These are phyloP conservation scores for Fraxinus americana DNA, from an alignment of 257 asterid species.

Conservation along the genomic window DNA sequence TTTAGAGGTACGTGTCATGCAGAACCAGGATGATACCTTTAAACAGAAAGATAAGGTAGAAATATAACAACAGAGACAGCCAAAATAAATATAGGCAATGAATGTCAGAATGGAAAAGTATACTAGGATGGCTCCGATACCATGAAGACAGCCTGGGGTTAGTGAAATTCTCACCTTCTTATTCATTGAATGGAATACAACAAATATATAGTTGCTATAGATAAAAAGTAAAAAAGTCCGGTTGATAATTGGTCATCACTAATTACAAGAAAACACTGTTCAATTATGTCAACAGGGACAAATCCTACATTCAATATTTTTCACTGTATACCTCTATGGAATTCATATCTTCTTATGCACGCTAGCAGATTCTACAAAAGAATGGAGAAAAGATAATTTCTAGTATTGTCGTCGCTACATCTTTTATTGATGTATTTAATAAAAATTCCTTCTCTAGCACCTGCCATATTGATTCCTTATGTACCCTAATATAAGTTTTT, in stretches of 20 bases:
- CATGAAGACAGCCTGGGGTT: background rate
- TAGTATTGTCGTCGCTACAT: background rate
- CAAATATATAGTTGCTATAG: background rate
- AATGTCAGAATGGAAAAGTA: background rate
- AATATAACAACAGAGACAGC: background rate
- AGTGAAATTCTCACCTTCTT: background rate
- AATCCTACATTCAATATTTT: background rate
- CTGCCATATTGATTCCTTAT: background rate
- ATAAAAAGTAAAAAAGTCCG: background rate
- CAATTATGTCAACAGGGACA: too few species aligned
- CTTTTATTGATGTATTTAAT: background rate
- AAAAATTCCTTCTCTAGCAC: background rate
- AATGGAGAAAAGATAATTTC: background rate
- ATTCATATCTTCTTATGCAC: background rate
- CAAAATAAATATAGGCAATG: background rate
- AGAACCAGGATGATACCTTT: background rate
- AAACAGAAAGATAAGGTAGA: background rate
- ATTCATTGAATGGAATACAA: background rate
- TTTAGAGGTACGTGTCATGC: background rate
- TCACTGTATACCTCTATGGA: background rate
- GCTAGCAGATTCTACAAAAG: background rate
- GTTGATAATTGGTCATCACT: background rate
- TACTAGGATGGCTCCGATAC: background rate
- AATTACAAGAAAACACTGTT: background rate
- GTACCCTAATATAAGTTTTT: background rate